Percentiles rank a stretch among this genome's conserved stretches.
phyloP scores from a whole-genome alignment of 495 filamentous ascomycete genomes.

The Thermothielavioides terrestris region DNA sequence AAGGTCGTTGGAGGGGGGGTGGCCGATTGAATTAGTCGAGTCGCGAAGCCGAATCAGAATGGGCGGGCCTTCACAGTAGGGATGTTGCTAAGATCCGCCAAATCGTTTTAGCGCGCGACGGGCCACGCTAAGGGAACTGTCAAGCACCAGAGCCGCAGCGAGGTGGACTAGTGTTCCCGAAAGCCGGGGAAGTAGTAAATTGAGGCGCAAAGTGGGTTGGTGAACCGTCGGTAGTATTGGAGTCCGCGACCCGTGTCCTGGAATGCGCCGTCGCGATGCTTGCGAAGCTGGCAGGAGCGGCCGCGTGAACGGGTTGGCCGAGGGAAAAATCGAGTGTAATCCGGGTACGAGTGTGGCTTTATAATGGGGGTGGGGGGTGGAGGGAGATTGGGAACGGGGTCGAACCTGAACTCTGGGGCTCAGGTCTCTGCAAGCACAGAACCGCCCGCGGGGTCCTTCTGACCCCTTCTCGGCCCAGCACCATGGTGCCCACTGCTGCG shows the following conservation, averaged over 20 bases:
- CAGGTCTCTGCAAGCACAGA: background rate
- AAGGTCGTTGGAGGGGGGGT: background rate
- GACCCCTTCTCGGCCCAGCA: too few relatives aligned
- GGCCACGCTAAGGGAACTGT: background rate
- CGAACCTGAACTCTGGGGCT: background rate
- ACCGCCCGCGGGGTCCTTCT: too few relatives aligned
- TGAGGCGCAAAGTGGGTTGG: background rate
- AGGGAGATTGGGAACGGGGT: slow-evolving; percentile 19
- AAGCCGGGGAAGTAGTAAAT: background rate
- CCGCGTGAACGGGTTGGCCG: slow-evolving; percentile 18
- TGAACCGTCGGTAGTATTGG: too few relatives aligned
- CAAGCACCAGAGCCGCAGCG: slow-evolving; percentile 8
- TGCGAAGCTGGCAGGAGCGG: too few relatives aligned
- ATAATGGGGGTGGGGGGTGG: slow-evolving; percentile 16
- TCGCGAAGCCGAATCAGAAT: background rate
- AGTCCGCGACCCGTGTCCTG: too few relatives aligned
- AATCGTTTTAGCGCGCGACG: slow-evolving; percentile 6
- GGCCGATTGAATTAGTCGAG: slow-evolving; percentile 3
- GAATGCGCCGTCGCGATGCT: too few relatives aligned
- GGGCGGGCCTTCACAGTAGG: too few relatives aligned
- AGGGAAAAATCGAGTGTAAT: slow-evolving; percentile 29
- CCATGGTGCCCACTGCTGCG: background rate
- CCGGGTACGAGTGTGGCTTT: slow-evolving; percentile 27
- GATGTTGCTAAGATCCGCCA: background rate
- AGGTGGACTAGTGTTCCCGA: slow-evolving; percentile 7